Base-by-base conservation (phyloP, 192 early-diverging fungal species). In the Polychytrium aggregatum region DNA sequence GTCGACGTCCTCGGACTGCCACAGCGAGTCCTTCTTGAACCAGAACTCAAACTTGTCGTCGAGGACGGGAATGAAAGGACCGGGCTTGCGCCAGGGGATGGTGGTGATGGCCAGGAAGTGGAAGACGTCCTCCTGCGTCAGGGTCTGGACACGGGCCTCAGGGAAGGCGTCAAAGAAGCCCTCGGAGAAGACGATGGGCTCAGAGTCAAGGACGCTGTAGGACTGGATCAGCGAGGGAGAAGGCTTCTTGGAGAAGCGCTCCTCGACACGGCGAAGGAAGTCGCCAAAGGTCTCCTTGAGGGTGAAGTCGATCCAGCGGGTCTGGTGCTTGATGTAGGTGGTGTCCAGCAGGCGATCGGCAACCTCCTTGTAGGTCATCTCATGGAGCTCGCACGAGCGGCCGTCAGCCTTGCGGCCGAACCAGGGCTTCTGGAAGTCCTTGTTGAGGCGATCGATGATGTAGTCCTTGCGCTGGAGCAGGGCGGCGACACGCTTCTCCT, bases 351-450 rank as follows among this genome's bases (percentile, higher is more conserved):
- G 50, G 37, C 93, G 87, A 52, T 70, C 59, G 28, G 82, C 67
- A 25, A 92, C 90, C 56, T 94, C 87, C 44, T 76, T 66, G 57
- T 97, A 97, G 7, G 93, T 92, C 90, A 97, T 94, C 34, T 90
- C 86, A 51, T 84, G 78, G 48, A 97, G 65, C 52, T 90, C 88
- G 28, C 74, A 83, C 37, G 82, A 65, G 1, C 57, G 62, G 20
- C 87, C 88, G 47, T 83, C 71, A 4, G 70, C 55, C 70, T 92
- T 93, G 50, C 67, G 67, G 37, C 88, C 90, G 63, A 97, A 97
- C 93, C 93, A 97, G 17, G 86, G 84, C 70, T 92, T 87, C 70
- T 90, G 87, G 68, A 80, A 92, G 62, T 97, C 88, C 29, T 64
- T 74, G 62, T 90, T 90, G 33, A 97, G 71, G 9, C 83, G 76